Evolutionary conservation across 2,329 filamentous ascomycete species (phyloP).

Genomic region (Talaromyces pinophilus): DNA sequence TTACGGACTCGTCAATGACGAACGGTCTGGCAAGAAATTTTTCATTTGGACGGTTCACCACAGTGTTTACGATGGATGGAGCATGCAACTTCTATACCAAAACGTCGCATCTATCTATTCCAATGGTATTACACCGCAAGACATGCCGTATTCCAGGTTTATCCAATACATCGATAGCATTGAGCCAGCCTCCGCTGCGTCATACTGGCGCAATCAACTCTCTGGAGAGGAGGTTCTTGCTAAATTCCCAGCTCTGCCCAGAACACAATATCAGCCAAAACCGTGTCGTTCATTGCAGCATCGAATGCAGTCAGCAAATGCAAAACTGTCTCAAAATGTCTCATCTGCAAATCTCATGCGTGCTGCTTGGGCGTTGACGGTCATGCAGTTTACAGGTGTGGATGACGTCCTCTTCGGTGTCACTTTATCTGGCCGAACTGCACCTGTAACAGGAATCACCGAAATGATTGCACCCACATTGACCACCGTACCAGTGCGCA

Average conservation of each 20-base stretch:
- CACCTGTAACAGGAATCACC: constrained; percentile 23
- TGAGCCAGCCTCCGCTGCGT: not conserved
- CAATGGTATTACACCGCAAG: not conserved
- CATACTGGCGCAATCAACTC: not conserved
- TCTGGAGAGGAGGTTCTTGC: not conserved
- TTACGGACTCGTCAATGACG: constrained; percentile 19
- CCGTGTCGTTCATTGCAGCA: not conserved
- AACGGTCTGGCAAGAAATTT: constrained; percentile 22
- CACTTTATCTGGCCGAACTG: constrained; percentile 42
- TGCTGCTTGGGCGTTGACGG: constrained; percentile 40
- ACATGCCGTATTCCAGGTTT: not conserved
- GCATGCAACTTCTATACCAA: constrained; percentile 23
- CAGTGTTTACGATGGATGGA: constrained; percentile 45
- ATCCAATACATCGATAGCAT: not conserved
- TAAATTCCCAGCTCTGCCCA: constrained; percentile 40
- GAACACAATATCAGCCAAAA: constrained; percentile 46
- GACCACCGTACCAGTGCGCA: constrained; percentile 39
- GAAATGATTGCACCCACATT: constrained; percentile 44
- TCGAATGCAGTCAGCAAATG: not conserved
- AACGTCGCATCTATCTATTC: not conserved
- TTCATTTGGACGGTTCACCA: constrained; percentile 48
- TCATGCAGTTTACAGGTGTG: constrained; percentile 37
- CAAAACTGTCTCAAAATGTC: not conserved
- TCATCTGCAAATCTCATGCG: constrained; percentile 25
- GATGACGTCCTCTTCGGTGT: constrained; percentile 44